Conservation (phyloP, 75 land plant genomes). For the Selaginella moellendorffii region DNA sequence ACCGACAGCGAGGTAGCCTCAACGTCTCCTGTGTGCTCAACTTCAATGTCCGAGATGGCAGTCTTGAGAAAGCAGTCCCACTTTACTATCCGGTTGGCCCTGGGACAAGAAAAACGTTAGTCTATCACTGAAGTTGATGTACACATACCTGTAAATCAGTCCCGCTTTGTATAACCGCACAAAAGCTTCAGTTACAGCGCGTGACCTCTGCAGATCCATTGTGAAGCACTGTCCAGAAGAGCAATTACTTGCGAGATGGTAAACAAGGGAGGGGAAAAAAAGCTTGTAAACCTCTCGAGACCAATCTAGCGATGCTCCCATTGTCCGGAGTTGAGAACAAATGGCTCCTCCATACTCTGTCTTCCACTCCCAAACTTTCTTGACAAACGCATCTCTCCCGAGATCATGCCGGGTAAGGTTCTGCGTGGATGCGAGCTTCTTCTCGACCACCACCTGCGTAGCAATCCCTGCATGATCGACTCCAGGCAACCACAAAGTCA, state of each 20-base stretch:
- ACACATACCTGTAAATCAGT: slow-evolving; percentile 47
- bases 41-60: slow-evolving; percentile 98
- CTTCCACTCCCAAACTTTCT: slow-evolving; percentile 93
- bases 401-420: slow-evolving; percentile 68
- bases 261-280: slow-evolving; percentile 14
- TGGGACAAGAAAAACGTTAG: too few relatives aligned
- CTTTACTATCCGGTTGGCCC: slow-evolving; percentile 95
- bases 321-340: slow-evolving; percentile 73
- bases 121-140: too few relatives aligned
- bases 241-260: background rate
- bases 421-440: slow-evolving; percentile 76
- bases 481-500: slow-evolving; percentile 94
- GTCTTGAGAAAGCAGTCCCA: slow-evolving; percentile 92
- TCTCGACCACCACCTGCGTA: slow-evolving; percentile 98
- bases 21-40: slow-evolving; percentile 78
- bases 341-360: slow-evolving; percentile 87
- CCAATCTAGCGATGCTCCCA: slow-evolving; percentile 99
- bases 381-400: slow-evolving; percentile 64
- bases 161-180: slow-evolving; percentile 80
- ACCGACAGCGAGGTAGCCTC: slow-evolving; percentile 80
- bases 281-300: slow-evolving; percentile 59
- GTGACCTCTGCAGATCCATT: too few relatives aligned
- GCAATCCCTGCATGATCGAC: slow-evolving; percentile 99
- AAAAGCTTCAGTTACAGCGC: slow-evolving; percentile 87
- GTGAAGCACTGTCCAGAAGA: too few relatives aligned